These are phyloP conservation scores for Dothideomycetidae sp. DNA, from an alignment of 2,329 filamentous ascomycete species.

Conservation along the genomic window DNA sequence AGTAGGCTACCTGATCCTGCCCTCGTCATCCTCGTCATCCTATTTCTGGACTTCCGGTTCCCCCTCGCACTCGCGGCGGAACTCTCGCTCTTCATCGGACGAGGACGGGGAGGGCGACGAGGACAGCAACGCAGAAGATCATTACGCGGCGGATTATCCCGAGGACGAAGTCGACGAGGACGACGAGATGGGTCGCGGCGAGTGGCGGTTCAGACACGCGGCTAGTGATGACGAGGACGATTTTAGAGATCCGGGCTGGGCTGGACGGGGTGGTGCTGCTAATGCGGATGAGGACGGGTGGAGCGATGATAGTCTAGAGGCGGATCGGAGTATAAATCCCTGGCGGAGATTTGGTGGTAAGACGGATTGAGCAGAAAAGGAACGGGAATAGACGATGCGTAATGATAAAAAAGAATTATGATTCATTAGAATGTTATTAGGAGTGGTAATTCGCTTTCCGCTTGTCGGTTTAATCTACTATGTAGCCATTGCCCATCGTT, in stretches of 20 bases:
- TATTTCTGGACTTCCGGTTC: slow-evolving; percentile 5
- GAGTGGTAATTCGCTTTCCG: too few relatives aligned
- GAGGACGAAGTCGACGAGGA: slow-evolving; percentile 65
- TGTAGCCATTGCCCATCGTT: too few relatives aligned
- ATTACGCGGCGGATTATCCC: slow-evolving; percentile 67
- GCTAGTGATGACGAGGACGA: slow-evolving; percentile 28
- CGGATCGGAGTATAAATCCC: slow-evolving; percentile 19
- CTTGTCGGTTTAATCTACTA: too few relatives aligned
- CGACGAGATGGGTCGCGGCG: slow-evolving; percentile 42
- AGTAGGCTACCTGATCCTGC: slow-evolving; percentile 9
- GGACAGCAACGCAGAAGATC: slow-evolving; percentile 46
- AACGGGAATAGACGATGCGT: too few relatives aligned
- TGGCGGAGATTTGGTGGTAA: slow-evolving; percentile 17
- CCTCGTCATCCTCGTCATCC: neutral
- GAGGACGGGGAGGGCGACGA: slow-evolving; percentile 5
- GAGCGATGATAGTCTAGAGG: slow-evolving; percentile 13
- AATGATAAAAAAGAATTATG: too few relatives aligned
- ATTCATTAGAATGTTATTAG: too few relatives aligned
- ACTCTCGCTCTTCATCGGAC: neutral
- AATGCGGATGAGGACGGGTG: slow-evolving; percentile 18
- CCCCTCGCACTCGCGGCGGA: slow-evolving; percentile 3
- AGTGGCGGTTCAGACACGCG: slow-evolving; percentile 27
- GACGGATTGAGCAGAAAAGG: neutral
- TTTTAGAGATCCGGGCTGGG: slow-evolving; percentile 4
- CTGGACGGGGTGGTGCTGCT: slow-evolving; percentile 17